Evolutionary conservation across 1,139 yeast species (phyloP).

Genomic region (Debaryomyces sp.): DNA sequence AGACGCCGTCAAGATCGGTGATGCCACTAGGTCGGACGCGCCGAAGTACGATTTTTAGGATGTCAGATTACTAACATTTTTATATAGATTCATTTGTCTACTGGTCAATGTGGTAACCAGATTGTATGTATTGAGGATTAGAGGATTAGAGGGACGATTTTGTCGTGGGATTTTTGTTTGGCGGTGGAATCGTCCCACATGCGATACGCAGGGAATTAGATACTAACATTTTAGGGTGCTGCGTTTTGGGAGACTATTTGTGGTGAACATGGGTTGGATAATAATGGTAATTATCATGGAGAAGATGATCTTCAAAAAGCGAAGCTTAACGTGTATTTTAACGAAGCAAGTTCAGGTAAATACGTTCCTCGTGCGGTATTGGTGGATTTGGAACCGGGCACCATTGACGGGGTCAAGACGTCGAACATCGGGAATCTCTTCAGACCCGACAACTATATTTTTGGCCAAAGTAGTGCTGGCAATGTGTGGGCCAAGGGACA

Average conservation of each 20-base stretch:
- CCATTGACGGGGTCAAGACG: slow-evolving; percentile 80
- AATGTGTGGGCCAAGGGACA: slow-evolving; percentile 97
- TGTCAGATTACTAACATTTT: slow-evolving; percentile 2
- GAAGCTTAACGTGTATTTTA: slow-evolving; percentile 53
- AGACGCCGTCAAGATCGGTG: not conserved
- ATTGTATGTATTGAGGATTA: slow-evolving; percentile 55
- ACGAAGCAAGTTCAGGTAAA: slow-evolving; percentile 74
- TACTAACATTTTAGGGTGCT: slow-evolving; percentile 61
- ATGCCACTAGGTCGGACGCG: slow-evolving; percentile 4
- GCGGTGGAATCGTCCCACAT: not conserved
- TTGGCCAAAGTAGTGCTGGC: slow-evolving; percentile 91
- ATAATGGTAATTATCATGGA: slow-evolving; percentile 77
- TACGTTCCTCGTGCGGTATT: slow-evolving; percentile 93
- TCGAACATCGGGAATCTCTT: slow-evolving; percentile 80
- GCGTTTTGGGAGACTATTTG: slow-evolving; percentile 98
- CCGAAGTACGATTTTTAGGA: not conserved
- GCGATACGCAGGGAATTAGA: not conserved
- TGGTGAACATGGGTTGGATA: slow-evolving; percentile 94
- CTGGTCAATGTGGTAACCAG: slow-evolving; percentile 99
- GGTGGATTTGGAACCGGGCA: slow-evolving; percentile 92
- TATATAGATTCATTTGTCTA: slow-evolving; percentile 82
- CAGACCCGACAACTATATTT: slow-evolving; percentile 88
- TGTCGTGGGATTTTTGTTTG: not conserved
- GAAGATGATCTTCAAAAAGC: slow-evolving; percentile 65
- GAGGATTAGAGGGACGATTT: not conserved